phyloP scores from a whole-genome alignment of 768 basidiomycete species.

The Mycena polygramma region DNA sequence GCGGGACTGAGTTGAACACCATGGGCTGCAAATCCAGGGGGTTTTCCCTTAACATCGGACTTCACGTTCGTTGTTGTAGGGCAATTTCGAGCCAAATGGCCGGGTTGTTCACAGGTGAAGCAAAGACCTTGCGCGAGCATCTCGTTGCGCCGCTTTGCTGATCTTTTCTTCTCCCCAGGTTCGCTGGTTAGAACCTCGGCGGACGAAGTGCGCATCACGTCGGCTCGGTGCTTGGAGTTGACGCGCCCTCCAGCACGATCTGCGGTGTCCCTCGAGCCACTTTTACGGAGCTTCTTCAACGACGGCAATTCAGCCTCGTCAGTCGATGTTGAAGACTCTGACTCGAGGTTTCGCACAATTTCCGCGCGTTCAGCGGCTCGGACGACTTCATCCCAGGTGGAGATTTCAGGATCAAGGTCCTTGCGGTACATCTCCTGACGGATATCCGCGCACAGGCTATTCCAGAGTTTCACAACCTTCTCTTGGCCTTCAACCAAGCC shows the following conservation, averaged over 20 bases:
- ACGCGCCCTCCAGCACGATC: slow-evolving; percentile 18
- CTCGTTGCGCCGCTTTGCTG: slow-evolving; percentile 26
- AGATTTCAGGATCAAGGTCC: slow-evolving; percentile 36
- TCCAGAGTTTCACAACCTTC: slow-evolving; percentile 44
- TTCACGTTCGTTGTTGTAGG: slow-evolving; percentile 34
- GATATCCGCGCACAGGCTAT: slow-evolving; percentile 38
- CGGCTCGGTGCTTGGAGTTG: background rate
- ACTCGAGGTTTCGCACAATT: slow-evolving; percentile 39
- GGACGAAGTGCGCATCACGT: background rate
- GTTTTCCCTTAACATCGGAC: slow-evolving; percentile 28
- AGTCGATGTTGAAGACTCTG: background rate
- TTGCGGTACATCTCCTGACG: slow-evolving; percentile 42
- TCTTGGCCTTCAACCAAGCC: slow-evolving; percentile 39
- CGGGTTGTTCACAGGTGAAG: slow-evolving; percentile 44
- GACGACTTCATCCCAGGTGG: slow-evolving; percentile 40
- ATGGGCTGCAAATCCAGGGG: slow-evolving; percentile 33
- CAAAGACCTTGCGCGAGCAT: slow-evolving; percentile 42
- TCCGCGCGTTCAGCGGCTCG: slow-evolving; percentile 49
- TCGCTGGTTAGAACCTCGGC: background rate
- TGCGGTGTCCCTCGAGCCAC: background rate
- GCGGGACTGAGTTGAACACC: slow-evolving; percentile 22
- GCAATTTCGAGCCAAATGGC: slow-evolving; percentile 48
- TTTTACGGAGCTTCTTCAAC: background rate
- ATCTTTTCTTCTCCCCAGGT: slow-evolving; percentile 9
- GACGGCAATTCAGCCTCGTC: background rate